Base-by-base conservation (phyloP, 768 basidiomycete species). In the Piloderma croceum region DNA sequence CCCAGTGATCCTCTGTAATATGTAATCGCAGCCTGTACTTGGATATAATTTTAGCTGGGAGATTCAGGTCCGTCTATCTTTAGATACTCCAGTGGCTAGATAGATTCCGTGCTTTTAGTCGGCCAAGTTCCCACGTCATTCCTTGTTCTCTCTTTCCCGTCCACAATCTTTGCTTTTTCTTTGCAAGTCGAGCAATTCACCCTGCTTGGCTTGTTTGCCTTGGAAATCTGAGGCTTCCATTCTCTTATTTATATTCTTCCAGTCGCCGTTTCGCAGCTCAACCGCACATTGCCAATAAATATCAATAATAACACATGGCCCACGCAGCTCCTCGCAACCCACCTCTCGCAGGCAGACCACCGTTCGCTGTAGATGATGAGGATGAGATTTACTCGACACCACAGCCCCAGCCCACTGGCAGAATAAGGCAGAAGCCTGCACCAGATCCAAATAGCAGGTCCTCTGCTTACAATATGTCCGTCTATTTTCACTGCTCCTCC, bases 321-420 rank as follows among this genome's bases (percentile, higher is more conserved):
- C 24, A 45, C 19, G 38, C 38, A 40, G 19, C 65, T 66, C 61
- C 57, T 38, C 45, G 45, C 38, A 57, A 51, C 20, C 46, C 74
- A 18, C 68, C 78, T 39, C 65, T 79, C 45, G 77, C 78, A 57
- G 76, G 77, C 44, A 70, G 66, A 60, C 79, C 80, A 10, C 79
- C 80, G 20, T 83, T 73, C 55, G 82, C 79, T 34, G 82, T 79
- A 25, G 77, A 85, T 62, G 74, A 81, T 51, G 76, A 77, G 5
- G 79, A 82, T 58, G 70, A 74, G 18, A 62, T 71, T 48, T 84
- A 77, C 56, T 15, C 9, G 27, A 29, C 27, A 9, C 27, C 15
- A 15, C 27, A 29, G 18, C 66, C 65, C 1, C 64, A 64, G 49
- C 48, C 45, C 40, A n/a, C n/a, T n/a, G n/a, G n/a, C n/a, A 47